Evolutionary conservation across 176 grass and related monocot species (phyloP).

Genomic region (Saccharum spontaneum): DNA sequence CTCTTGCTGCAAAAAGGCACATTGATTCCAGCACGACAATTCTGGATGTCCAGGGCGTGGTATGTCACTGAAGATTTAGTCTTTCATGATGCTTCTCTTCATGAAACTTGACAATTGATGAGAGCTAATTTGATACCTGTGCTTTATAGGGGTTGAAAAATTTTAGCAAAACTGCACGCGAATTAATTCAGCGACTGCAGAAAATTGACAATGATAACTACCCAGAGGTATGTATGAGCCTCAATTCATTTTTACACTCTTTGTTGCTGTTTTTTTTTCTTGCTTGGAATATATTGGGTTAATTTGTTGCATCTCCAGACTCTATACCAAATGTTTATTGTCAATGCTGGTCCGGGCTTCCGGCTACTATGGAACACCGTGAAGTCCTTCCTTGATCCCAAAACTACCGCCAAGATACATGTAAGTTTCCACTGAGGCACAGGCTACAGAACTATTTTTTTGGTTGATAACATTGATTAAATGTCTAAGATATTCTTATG

Average conservation of each 20-base stretch:
- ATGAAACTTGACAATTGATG: neutral
- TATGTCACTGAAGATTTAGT: constrained; percentile 40
- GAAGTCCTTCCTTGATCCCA: constrained; percentile 92
- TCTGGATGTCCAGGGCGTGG: constrained; percentile 95
- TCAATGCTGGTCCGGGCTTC: constrained; percentile 95
- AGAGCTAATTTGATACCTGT: constrained; percentile 8
- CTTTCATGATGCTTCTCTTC: neutral
- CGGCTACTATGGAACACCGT: constrained; percentile 90
- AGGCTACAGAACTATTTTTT: neutral
- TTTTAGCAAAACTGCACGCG: constrained; percentile 94
- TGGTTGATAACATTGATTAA: neutral
- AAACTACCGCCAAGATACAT: constrained; percentile 99
- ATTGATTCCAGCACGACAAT: constrained; percentile 93
- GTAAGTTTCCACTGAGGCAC: constrained; percentile 43
- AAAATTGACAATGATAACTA: constrained; percentile 97
- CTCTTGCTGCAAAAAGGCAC: constrained; percentile 89
- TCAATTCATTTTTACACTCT: neutral
- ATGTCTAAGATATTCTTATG: constrained; percentile 1
- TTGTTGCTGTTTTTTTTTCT: neutral
- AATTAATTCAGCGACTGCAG: constrained; percentile 83
- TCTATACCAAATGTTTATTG: constrained; percentile 92
- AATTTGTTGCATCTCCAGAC: constrained; percentile 55
- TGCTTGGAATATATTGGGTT: neutral
- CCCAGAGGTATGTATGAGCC: constrained; percentile 80
- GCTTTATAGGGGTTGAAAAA: constrained; percentile 84